These are phyloP conservation scores for Candida pseudoviswanathii DNA, from an alignment of 1,139 yeast genomes.

Conservation along the genomic window DNA sequence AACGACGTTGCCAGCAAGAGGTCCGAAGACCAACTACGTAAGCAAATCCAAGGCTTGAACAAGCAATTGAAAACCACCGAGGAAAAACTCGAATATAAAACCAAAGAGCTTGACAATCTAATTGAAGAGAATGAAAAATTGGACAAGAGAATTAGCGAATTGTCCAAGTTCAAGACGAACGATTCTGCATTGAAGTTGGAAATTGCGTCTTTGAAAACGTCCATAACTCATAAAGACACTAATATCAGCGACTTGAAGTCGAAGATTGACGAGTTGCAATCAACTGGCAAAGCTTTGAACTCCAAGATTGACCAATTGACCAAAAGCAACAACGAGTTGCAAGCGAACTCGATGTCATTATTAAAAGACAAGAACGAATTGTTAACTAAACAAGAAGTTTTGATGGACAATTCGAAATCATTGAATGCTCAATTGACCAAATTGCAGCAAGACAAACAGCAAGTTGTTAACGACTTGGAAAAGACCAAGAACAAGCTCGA, in stretches of 20 bases:
- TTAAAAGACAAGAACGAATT: constrained; percentile 42
- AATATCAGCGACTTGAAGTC: constrained; percentile 48
- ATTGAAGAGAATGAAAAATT: constrained; percentile 29
- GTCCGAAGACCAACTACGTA: constrained; percentile 11
- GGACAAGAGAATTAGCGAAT: constrained; percentile 31
- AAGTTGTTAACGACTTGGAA: constrained; percentile 49
- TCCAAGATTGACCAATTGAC: constrained; percentile 45
- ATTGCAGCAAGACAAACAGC: constrained; percentile 54
- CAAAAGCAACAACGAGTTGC: constrained; percentile 45
- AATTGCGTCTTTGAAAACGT: constrained; percentile 39
- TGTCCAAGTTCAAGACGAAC: constrained; percentile 34
- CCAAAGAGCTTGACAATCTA: constrained; percentile 26
- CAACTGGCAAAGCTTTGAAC: constrained; percentile 38
- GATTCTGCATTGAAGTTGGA: constrained; percentile 48
- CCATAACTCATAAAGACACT: constrained; percentile 51
- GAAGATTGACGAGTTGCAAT: constrained; percentile 36
- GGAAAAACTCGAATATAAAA: constrained; percentile 14
- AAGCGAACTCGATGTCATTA: constrained; percentile 33
- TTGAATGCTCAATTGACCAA: constrained; percentile 36
- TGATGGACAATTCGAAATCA: constrained; percentile 37
- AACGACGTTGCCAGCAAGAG: constrained; percentile 11
- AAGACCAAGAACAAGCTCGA: constrained; percentile 56
- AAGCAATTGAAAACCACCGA: constrained; percentile 13
- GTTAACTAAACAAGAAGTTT: constrained; percentile 42
- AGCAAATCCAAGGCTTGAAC: constrained; percentile 15